Base-by-base conservation (phyloP, 164 flowering plant genomes). In the Stephania japonica region DNA sequence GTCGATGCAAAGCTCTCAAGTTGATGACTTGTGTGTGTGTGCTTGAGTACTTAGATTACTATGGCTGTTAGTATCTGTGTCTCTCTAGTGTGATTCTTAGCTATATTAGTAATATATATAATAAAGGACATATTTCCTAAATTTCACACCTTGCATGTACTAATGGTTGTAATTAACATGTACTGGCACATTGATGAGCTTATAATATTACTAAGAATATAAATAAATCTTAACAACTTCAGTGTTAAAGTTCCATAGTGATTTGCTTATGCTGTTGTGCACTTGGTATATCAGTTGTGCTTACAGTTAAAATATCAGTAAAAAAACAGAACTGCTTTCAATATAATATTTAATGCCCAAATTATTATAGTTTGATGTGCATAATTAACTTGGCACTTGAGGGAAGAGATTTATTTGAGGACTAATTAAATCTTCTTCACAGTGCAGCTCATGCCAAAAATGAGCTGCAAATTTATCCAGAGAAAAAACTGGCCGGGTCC, bases 81-180 rank as follows among this genome's bases (percentile, higher is more conserved):
- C 16, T 18, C n/a, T n/a, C 62, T 19, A 16, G 18, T 56, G 62
- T 56, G n/a, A 56, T 2, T 56, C 7, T 19, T 19, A 56, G 19
- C n/a, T 56, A 11, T 32, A 32, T 32, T 16, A 56, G 62, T 56
- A 16, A 16, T n/a, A n/a, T n/a, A n/a, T n/a, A n/a, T 16, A 56
- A 56, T 56, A 56, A 16, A 56, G 21, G 19, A 3, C 18, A 13
- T 56, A 11, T 56, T 16, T 56, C 62, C 62, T 56, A 56, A 5
- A 47, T 47, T 47, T 56, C n/a, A 56, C 62, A 56, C 62, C 62
- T 56, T 56, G 62, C 62, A 56, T 56, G 62, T 10, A 56, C 62
- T 56, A 56, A 56, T 56, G n/a, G n/a, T 56, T 19, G 62, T 19
- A 16, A 56, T 19, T 16, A 5, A 56, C 18, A 16, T 3, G 14